Conservation (phyloP, 768 basidiomycete species). For the Boletus huronensis region DNA sequence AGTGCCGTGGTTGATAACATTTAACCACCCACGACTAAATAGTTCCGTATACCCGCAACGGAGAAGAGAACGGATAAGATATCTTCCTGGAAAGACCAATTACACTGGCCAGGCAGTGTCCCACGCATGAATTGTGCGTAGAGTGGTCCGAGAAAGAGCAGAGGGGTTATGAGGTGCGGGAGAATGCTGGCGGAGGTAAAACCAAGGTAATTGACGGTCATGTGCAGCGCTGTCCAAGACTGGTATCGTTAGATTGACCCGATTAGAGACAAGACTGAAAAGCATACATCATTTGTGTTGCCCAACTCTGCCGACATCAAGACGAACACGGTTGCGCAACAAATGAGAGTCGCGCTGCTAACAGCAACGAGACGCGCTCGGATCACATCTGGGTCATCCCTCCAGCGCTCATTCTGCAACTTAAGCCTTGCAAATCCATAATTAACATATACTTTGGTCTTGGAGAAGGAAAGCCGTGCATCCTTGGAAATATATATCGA, state of each 20-base stretch:
- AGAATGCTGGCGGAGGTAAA: constrained; percentile 29
- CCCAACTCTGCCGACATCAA: constrained; percentile 35
- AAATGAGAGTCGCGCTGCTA: constrained; percentile 54
- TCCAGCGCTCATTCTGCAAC: constrained; percentile 48
- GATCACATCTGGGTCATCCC: constrained; percentile 86
- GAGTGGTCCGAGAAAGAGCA: constrained; percentile 76
- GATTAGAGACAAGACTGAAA: neutral
- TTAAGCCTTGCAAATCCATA: constrained; percentile 31
- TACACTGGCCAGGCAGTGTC: constrained; percentile 52
- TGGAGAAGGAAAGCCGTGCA: constrained; percentile 52
- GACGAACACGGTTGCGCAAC: constrained; percentile 49
- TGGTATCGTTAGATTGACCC: constrained; percentile 9
- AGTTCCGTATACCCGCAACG: constrained; percentile 70
- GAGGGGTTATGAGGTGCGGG: constrained; percentile 65
- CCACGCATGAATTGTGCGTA: constrained; percentile 48
- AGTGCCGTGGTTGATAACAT: neutral
- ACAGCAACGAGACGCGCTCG: constrained; percentile 73
- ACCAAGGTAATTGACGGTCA: constrained; percentile 43
- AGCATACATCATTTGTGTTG: constrained; percentile 12
- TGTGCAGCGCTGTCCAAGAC: constrained; percentile 22
- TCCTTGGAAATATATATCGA: constrained; percentile 75
- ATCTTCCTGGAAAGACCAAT: constrained; percentile 43
- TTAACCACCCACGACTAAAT: constrained; percentile 40
- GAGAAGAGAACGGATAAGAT: constrained; percentile 42
- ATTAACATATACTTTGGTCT: constrained; percentile 23